Percentiles rank a stretch among this genome's conserved stretches.
Conservation (phyloP, 768 basidiomycete species). For the Mycena olivaceomarginata region DNA sequence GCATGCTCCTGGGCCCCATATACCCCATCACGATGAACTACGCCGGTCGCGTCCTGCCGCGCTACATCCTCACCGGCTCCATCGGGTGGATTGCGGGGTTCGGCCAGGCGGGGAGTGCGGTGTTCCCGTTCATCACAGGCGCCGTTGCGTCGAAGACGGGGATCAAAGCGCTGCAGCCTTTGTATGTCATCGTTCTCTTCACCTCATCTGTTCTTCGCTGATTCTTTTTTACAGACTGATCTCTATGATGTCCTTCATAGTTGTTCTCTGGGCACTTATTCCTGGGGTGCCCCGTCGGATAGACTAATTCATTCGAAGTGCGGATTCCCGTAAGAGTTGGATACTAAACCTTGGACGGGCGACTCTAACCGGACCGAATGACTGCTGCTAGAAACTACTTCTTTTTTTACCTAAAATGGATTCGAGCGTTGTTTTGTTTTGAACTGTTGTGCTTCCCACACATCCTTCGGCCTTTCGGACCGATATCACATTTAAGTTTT, state of each 20-base stretch:
- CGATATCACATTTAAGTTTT: neutral
- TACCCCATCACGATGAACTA: conserved; percentile 87
- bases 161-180: conserved; percentile 76
- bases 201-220: neutral
- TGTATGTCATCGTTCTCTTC: conserved; percentile 62
- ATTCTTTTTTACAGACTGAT: conserved; percentile 13
- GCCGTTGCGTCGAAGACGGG: conserved; percentile 78
- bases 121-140: conserved; percentile 85
- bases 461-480: too few relatives aligned
- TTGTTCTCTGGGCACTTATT: conserved; percentile 36
- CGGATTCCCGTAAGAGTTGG: neutral
- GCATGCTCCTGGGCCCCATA: conserved; percentile 84
- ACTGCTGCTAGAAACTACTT: neutral
- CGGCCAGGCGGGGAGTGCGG: conserved; percentile 83
- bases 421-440: too few relatives aligned
- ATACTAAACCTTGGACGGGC: neutral
- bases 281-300: conserved; percentile 20
- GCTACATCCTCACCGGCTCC: conserved; percentile 78
- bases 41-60: conserved; percentile 79
- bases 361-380: neutral
- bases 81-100: conserved; percentile 83
- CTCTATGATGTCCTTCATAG: conserved; percentile 38
- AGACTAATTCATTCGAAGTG: conserved; percentile 15
- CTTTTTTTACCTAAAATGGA: neutral
- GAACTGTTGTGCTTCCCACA: too few relatives aligned